phyloP scores from a whole-genome alignment of 148 eudicot genomes.

The Beta vulgaris region DNA sequence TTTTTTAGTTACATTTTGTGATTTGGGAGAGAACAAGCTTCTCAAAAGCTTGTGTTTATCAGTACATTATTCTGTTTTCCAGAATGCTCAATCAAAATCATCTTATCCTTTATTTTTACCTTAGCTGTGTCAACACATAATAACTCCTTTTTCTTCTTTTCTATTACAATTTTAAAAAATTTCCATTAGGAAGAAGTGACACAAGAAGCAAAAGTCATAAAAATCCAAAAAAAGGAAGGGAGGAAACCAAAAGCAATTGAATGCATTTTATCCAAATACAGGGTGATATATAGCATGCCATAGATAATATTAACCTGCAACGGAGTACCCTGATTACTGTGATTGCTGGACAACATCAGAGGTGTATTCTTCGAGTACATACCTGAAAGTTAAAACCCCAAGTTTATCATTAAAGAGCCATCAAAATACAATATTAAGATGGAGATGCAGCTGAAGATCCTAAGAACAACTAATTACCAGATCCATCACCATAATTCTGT shows the following conservation, averaged over 20 bases:
- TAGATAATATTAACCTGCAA: constrained; percentile 57
- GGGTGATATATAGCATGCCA: background rate
- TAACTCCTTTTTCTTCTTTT: no score
- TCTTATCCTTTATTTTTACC: no score
- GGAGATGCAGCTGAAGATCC: background rate
- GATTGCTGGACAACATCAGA: constrained; percentile 58
- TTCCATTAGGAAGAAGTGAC: background rate
- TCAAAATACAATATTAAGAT: background rate
- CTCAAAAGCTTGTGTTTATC: no score
- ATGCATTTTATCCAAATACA: background rate
- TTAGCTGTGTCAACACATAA: no score
- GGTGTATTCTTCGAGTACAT: constrained; percentile 81
- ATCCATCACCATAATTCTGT: constrained; percentile 59
- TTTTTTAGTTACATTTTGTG: no score
- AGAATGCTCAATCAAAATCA: no score
- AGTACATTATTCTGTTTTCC: no score
- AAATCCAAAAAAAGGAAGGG: background rate
- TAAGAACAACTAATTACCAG: constrained; percentile 48
- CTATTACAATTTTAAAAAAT: background rate
- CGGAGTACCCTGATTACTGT: constrained; percentile 66
- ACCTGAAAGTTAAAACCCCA: constrained; percentile 40
- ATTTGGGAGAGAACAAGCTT: no score
- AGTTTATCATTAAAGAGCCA: constrained; percentile 3
- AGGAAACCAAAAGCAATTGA: background rate
- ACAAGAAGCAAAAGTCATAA: background rate